Percentiles rank a stretch among this genome's conserved stretches.
These are phyloP conservation scores for Parachaetomium inaequale DNA, from an alignment of 495 filamentous ascomycete species.

Conservation along the genomic window DNA sequence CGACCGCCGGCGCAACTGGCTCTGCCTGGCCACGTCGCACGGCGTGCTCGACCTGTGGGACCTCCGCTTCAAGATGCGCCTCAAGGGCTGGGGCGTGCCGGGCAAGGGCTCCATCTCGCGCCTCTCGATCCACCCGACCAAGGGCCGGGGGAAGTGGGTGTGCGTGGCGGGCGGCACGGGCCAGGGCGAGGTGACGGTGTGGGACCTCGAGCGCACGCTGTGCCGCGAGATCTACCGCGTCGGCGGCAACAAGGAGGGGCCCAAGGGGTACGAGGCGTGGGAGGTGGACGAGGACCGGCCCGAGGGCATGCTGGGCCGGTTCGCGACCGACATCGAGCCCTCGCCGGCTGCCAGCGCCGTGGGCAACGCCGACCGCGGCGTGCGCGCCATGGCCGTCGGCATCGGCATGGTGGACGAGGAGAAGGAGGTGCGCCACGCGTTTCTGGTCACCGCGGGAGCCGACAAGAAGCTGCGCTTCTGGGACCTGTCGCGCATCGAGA, in stretches of 20 bases:
- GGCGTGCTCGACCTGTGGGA: slow-evolving; percentile 96
- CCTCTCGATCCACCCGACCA: slow-evolving; percentile 70
- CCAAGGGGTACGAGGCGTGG: slow-evolving; percentile 77
- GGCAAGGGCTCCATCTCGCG: slow-evolving; percentile 79
- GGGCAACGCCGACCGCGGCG: slow-evolving; percentile 51
- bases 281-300: slow-evolving; percentile 85
- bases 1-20: slow-evolving; percentile 80
- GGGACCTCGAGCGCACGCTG: slow-evolving; percentile 87
- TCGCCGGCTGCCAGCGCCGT: too few relatives aligned
- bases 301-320: slow-evolving; percentile 84
- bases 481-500: slow-evolving; percentile 72
- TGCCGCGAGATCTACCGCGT: slow-evolving; percentile 87
- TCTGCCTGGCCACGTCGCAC: slow-evolving; percentile 87
- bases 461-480: slow-evolving; percentile 92
- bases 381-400: slow-evolving; percentile 57
- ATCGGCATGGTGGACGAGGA: slow-evolving; percentile 54
- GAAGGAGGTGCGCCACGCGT: slow-evolving; percentile 58
- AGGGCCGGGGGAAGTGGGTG: slow-evolving; percentile 72
- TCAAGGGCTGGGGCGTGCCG: slow-evolving; percentile 86
- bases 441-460: slow-evolving; percentile 79
- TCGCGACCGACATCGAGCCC: slow-evolving; percentile 68
- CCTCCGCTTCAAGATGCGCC: slow-evolving; percentile 79
- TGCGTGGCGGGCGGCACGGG: slow-evolving; percentile 86
- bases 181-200: slow-evolving; percentile 87
- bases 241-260: slow-evolving; percentile 49